These are phyloP conservation scores for Abelmoschus esculentus DNA, from an alignment of 345 rosid species.

Conservation along the genomic window DNA sequence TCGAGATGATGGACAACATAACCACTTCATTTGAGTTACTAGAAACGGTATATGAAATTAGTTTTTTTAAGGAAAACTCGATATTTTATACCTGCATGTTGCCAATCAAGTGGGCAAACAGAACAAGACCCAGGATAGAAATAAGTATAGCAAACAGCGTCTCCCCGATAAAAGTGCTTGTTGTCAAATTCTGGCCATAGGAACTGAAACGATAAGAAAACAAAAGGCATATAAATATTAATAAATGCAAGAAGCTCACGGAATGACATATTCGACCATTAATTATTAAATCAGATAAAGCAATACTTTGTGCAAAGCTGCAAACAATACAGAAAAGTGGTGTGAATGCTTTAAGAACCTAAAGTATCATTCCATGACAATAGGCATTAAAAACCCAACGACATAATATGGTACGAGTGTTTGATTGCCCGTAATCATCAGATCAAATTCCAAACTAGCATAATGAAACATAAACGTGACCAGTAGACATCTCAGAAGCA, in stretches of 20 bases:
- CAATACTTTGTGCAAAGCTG: background rate
- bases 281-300: background rate
- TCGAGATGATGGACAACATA: background rate
- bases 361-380: background rate
- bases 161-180: constrained; percentile 80
- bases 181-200: constrained; percentile 83
- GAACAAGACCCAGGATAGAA: constrained; percentile 76
- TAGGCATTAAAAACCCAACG: background rate
- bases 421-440: background rate
- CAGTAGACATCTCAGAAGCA: background rate
- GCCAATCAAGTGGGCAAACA: constrained; percentile 88
- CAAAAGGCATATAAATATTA: constrained; percentile 13
- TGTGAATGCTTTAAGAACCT: background rate
- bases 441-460: background rate
- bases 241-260: constrained; percentile 7
- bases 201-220: constrained; percentile 47
- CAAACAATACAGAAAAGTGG: background rate
- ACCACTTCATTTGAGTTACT: background rate
- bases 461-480: background rate
- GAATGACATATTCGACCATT: background rate
- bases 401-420: background rate
- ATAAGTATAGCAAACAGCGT: constrained; percentile 79
- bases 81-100: constrained; percentile 75
- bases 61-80: constrained; percentile 18
- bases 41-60: background rate